These are phyloP conservation scores for Pugionium dolabratum DNA, from an alignment of 345 rosid genomes.

Conservation along the genomic window DNA sequence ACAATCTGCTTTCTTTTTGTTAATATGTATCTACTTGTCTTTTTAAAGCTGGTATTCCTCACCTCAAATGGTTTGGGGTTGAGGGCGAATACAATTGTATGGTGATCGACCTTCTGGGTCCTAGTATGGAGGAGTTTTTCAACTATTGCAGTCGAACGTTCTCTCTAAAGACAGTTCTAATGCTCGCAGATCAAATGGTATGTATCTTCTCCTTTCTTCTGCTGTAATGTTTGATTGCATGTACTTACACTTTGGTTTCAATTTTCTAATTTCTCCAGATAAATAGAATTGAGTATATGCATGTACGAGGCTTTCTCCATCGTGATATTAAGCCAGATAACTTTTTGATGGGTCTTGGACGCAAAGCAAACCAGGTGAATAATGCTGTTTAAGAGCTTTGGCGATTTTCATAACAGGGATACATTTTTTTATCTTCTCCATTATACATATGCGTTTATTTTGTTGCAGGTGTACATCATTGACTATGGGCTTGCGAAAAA, in stretches of 20 bases:
- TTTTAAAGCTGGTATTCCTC: constrained; percentile 75
- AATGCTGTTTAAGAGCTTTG: constrained; percentile 1
- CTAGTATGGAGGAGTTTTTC: constrained; percentile 85
- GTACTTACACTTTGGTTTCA: neutral
- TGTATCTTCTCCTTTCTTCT: neutral
- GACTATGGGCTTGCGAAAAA: too few species aligned
- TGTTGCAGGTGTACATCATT: constrained; percentile 43
- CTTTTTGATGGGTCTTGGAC: constrained; percentile 95
- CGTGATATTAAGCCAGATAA: constrained; percentile 98
- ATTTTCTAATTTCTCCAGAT: constrained; percentile 36
- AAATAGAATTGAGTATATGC: constrained; percentile 96
- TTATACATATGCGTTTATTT: neutral
- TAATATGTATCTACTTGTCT: neutral
- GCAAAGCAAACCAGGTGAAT: constrained; percentile 93
- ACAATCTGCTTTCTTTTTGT: neutral
- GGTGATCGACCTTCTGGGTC: constrained; percentile 95
- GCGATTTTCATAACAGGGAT: neutral
- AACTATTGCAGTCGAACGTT: constrained; percentile 80
- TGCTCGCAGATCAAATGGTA: constrained; percentile 58
- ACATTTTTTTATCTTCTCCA: neutral
- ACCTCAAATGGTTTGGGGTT: constrained; percentile 90
- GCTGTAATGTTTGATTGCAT: neutral
- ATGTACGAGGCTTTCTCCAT: constrained; percentile 87
- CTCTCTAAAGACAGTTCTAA: constrained; percentile 52
- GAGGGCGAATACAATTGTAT: constrained; percentile 77